Conservation (phyloP, 805 yeast species). For the Diddensiella caesifluorescens region DNA sequence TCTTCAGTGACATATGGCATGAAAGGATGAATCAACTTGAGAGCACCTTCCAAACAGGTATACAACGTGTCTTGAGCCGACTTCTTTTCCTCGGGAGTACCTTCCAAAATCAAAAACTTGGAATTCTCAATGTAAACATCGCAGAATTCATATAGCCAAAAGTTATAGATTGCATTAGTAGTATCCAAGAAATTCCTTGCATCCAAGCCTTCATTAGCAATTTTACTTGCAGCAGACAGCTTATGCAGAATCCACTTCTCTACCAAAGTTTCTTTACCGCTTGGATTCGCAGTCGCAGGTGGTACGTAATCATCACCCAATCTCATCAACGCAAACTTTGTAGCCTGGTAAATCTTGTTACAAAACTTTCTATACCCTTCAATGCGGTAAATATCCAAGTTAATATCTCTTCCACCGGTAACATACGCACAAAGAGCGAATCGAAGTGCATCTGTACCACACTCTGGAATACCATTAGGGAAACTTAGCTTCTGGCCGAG, state of each 20-base stretch:
- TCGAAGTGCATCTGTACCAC: constrained; percentile 98
- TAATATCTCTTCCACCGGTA: constrained; percentile 98
- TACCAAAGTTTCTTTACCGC: constrained; percentile 83
- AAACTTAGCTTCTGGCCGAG: constrained; percentile 83
- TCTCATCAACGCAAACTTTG: constrained; percentile 91
- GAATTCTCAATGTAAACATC: constrained; percentile 98
- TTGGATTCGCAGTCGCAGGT: constrained; percentile 50
- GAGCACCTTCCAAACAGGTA: constrained; percentile 86
- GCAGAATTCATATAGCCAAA: constrained; percentile 92
- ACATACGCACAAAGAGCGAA: constrained; percentile 97
- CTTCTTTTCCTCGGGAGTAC: constrained; percentile 73
- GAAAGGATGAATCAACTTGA: constrained; percentile 91
- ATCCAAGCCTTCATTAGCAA: constrained; percentile 62
- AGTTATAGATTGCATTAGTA: constrained; percentile 81
- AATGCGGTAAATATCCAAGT: constrained; percentile 90
- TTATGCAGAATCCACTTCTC: constrained; percentile 96
- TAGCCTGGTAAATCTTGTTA: constrained; percentile 98
- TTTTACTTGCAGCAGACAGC: constrained; percentile 62
- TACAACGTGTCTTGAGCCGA: constrained; percentile 93
- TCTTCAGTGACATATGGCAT: constrained; percentile 98
- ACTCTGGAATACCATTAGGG: constrained; percentile 97
- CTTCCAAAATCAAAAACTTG: constrained; percentile 86
- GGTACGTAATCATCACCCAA: constrained; percentile 86
- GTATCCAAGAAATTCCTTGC: constrained; percentile 84
- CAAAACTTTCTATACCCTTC: constrained; percentile 99